These are phyloP conservation scores for Vaccinium macrocarpon DNA, from an alignment of 148 eudicot genomes.

Conservation along the genomic window DNA sequence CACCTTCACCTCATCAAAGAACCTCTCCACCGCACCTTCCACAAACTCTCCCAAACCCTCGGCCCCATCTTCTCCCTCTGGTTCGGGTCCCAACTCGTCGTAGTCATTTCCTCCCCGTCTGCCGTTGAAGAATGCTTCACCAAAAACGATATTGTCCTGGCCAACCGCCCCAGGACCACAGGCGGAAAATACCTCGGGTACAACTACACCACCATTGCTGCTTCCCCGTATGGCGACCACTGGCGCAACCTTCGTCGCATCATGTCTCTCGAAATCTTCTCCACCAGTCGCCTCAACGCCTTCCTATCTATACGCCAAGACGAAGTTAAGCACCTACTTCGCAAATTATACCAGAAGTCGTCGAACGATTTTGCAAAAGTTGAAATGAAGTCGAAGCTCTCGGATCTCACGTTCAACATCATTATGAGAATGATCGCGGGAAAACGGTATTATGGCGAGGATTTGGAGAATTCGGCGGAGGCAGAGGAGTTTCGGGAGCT, in stretches of 20 bases:
- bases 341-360: background rate
- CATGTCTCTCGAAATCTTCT: too few relatives aligned
- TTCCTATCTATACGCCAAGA: background rate
- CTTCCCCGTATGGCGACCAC: constrained; percentile 4
- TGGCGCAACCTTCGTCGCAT: constrained; percentile 13
- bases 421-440: constrained; percentile 7
- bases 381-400: background rate
- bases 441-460: background rate
- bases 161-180: background rate
- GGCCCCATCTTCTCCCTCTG: background rate
- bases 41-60: background rate
- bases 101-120: background rate
- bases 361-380: background rate
- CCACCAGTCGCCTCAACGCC: background rate
- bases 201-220: background rate
- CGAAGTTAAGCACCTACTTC: background rate
- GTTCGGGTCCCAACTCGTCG: background rate
- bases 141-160: constrained; percentile 2
- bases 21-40: background rate
- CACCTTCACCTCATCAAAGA: constrained; percentile 10
- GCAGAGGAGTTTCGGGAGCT: too few relatives aligned
- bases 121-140: constrained; percentile 8
- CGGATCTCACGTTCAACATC: background rate
- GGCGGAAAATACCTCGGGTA: background rate
- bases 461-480: too few relatives aligned